Evolutionary conservation across 2,329 filamentous ascomycete species (phyloP).

Genomic region (Coniochaeta prunicola): DNA sequence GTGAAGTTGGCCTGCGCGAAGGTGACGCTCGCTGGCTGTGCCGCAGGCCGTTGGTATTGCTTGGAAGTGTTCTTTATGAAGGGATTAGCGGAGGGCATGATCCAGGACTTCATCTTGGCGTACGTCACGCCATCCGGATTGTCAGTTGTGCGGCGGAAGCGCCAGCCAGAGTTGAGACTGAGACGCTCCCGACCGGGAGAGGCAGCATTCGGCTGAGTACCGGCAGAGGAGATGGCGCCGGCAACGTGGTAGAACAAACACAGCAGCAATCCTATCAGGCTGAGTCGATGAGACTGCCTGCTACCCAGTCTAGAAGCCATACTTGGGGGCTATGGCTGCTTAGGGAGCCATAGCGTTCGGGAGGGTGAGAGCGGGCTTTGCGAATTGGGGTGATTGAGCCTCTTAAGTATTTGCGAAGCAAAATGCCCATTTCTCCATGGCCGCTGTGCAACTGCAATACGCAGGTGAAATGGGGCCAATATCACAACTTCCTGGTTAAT

Average conservation of each 20-base stretch:
- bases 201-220: neutral
- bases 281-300: neutral
- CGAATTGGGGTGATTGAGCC: too few relatives aligned
- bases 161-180: conserved; percentile 25
- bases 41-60: conserved; percentile 13
- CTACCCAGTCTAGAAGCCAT: neutral
- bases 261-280: neutral
- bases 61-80: conserved; percentile 17
- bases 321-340: neutral
- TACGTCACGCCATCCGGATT: conserved; percentile 27
- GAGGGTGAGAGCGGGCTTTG: too few relatives aligned
- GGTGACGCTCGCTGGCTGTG: conserved; percentile 13
- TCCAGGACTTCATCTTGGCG: conserved; percentile 20
- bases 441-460: too few relatives aligned
- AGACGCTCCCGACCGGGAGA: conserved; percentile 19
- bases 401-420: too few relatives aligned
- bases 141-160: conserved; percentile 23
- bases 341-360: neutral
- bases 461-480: too few relatives aligned
- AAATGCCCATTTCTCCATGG: too few relatives aligned
- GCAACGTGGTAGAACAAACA: neutral
- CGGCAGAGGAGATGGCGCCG: neutral
- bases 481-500: too few relatives aligned
- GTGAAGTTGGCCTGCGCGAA: conserved; percentile 23
- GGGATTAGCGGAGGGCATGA: conserved; percentile 20